phyloP scores from a whole-genome alignment of 2,329 filamentous ascomycete genomes.

The Capronia epimyces region DNA sequence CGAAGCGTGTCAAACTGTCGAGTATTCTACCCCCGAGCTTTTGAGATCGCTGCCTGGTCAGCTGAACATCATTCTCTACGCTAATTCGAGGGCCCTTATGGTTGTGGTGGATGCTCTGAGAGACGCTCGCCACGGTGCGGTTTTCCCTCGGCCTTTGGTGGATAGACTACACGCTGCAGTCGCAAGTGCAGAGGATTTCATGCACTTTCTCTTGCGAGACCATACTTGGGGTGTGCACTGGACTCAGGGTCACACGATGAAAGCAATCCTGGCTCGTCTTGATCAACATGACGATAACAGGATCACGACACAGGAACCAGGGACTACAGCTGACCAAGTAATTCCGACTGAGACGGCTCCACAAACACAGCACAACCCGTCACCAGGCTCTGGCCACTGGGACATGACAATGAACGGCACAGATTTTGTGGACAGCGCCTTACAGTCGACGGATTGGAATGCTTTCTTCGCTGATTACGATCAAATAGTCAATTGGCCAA shows the following conservation, averaged over 20 bases:
- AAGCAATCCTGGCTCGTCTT: constrained; percentile 1
- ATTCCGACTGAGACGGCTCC: neutral
- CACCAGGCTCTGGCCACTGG: neutral
- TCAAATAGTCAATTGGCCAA: neutral
- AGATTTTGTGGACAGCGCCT: neutral
- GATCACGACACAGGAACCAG: too few species aligned
- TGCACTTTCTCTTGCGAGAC: constrained; percentile 1
- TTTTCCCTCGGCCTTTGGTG: neutral
- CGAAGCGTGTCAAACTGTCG: neutral
- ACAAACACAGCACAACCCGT: neutral
- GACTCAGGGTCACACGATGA: constrained; percentile 2
- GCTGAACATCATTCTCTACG: neutral
- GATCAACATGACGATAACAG: neutral
- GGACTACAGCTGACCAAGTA: neutral
- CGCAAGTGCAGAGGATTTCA: neutral
- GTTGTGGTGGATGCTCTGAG: constrained; percentile 2
- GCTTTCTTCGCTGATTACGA: neutral
- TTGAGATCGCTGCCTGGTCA: neutral
- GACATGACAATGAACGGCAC: neutral
- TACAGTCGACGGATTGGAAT: neutral
- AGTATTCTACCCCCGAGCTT: neutral
- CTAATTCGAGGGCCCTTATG: constrained; percentile 2
- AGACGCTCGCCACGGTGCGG: neutral
- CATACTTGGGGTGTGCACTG: constrained; percentile 2
- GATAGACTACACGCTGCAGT: neutral